A percentile compares a stretch with the other conserved stretches of the same genome.
phyloP scores from a whole-genome alignment of 306 rosid genomes.

The Gillenia trifoliata region DNA sequence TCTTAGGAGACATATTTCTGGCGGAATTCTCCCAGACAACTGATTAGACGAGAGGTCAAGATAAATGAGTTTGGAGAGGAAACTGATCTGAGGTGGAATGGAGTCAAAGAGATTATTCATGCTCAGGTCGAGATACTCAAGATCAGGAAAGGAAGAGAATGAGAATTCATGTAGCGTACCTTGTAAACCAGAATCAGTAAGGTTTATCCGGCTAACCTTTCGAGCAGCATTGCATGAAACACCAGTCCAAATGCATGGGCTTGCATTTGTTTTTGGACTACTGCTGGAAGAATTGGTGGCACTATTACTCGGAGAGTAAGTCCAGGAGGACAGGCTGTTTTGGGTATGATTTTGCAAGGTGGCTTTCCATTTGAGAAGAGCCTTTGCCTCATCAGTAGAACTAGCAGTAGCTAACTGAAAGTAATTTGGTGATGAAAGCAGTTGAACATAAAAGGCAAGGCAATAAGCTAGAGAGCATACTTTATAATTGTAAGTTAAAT shows the following conservation, averaged over 20 bases:
- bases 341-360: not conserved
- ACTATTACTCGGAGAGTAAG: not conserved
- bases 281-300: not conserved
- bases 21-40: not conserved
- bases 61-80: not conserved
- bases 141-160: not conserved
- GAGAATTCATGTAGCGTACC: not conserved
- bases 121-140: not conserved
- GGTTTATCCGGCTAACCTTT: not conserved
- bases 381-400: no score
- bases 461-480: no score
- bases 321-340: slow-evolving; percentile 14
- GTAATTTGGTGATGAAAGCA: no score
- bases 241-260: slow-evolving; percentile 1
- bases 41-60: not conserved
- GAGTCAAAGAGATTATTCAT: not conserved
- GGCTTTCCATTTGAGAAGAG: not conserved
- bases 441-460: no score
- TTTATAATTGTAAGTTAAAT: no score
- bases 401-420: no score
- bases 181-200: not conserved
- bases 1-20: not conserved
- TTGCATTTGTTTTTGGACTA: not conserved
- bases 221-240: not conserved
- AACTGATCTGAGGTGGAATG: not conserved